phyloP scores from a whole-genome alignment of 306 rosid species.

The Begonia loranthoides region DNA sequence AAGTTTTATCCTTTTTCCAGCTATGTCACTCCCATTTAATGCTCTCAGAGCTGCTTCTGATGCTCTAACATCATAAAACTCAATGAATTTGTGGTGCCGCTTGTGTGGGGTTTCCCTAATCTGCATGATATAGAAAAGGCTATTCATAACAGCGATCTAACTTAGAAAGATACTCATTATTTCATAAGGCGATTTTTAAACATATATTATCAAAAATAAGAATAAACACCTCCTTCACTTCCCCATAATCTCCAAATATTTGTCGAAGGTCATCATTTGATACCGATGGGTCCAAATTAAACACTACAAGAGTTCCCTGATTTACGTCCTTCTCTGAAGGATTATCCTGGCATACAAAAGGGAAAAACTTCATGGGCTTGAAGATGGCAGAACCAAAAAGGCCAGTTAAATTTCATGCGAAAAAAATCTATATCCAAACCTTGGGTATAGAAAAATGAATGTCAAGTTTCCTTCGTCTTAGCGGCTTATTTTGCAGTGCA shows the following conservation, averaged over 20 bases:
- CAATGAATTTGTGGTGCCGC: conserved; percentile 90
- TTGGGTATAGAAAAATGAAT: conserved; percentile 96
- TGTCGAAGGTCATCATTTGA: conserved; percentile 88
- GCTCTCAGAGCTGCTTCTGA: conserved; percentile 90
- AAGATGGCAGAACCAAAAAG: not conserved
- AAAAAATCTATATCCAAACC: conserved; percentile 32
- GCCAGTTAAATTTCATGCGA: conserved; percentile 3
- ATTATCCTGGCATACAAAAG: conserved; percentile 50
- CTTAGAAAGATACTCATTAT: no score
- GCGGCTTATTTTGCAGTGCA: conserved; percentile 75
- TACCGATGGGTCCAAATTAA: conserved; percentile 88
- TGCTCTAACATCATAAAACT: conserved; percentile 83
- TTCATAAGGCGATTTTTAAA: no score
- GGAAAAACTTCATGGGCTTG: conserved; percentile 9
- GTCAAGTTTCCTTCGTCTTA: conserved; percentile 89
- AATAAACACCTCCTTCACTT: conserved; percentile 72
- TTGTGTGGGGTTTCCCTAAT: conserved; percentile 94
- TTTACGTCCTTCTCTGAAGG: conserved; percentile 91
- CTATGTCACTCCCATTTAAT: conserved; percentile 86
- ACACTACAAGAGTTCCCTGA: conserved; percentile 96
- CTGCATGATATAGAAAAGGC: conserved; percentile 27
- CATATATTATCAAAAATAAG: conserved; percentile 1
- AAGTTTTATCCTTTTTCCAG: conserved; percentile 90
- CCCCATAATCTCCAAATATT: conserved; percentile 89
- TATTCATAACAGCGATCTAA: no score